Conservation (phyloP, 148 eudicot genomes). For the Heliamphora exappendiculata region DNA sequence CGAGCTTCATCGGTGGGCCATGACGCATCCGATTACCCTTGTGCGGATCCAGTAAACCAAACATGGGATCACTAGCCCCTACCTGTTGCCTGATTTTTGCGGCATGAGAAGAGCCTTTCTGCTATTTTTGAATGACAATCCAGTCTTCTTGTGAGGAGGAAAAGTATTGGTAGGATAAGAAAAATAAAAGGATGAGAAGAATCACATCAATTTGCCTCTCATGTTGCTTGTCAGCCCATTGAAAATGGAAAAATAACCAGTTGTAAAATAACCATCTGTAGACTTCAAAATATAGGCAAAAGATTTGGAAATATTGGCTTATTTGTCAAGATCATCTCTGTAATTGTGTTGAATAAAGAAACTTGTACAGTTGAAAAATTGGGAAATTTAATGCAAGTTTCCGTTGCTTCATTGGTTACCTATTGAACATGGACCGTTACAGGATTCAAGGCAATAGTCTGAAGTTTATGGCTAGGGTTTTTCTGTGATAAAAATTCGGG, state of each 20-base stretch:
- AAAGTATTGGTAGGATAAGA: not conserved
- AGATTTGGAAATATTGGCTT: conserved; percentile 26
- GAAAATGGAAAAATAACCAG: not conserved
- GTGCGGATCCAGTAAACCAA: conserved; percentile 42
- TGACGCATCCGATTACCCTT: conserved; percentile 36
- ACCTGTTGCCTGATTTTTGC: conserved; percentile 60
- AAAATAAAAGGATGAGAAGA: not conserved
- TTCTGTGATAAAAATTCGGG: not conserved
- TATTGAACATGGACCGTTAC: not conserved
- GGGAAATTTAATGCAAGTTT: conserved; percentile 11
- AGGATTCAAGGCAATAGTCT: not conserved
- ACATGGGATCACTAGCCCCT: conserved; percentile 39
- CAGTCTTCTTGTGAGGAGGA: not conserved
- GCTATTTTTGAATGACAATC: not conserved
- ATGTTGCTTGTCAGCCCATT: not conserved
- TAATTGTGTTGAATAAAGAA: conserved; percentile 29
- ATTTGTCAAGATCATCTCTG: conserved; percentile 37
- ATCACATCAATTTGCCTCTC: not conserved
- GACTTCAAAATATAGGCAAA: conserved; percentile 17
- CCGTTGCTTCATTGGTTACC: not conserved
- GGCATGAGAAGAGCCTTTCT: conserved; percentile 24
- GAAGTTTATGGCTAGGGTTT: not conserved
- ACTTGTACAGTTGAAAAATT: conserved; percentile 2
- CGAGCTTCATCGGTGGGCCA: conserved; percentile 25
- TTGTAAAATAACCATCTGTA: conserved; percentile 20